Percentiles rank a stretch among this genome's conserved stretches.
phyloP scores from a whole-genome alignment of 169 alveolate genomes.

The Eimeria necatrix region DNA sequence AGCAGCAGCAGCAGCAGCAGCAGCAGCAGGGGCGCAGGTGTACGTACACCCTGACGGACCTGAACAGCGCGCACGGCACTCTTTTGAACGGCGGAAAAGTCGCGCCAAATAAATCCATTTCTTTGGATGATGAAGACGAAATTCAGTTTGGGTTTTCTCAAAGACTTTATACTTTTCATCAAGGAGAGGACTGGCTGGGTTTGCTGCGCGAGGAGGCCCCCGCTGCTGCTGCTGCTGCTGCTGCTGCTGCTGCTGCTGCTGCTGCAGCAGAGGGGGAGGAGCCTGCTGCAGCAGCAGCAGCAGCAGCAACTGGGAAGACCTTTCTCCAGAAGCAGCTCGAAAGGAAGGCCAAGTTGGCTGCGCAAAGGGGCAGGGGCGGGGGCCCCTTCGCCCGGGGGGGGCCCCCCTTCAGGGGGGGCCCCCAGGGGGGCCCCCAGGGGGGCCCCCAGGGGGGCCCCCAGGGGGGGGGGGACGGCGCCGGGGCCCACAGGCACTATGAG shows the following conservation, averaged over 20 bases:
- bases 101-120: slow-evolving; percentile 62
- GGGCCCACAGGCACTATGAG: neutral
- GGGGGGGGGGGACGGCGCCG: neutral
- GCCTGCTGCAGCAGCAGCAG: neutral
- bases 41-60: slow-evolving; percentile 73
- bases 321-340: neutral
- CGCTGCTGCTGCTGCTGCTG: slow-evolving; percentile 5
- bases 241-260: neutral
- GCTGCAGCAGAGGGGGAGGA: slow-evolving; percentile 11
- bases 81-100: slow-evolving; percentile 75
- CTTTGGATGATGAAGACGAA: slow-evolving; percentile 76
- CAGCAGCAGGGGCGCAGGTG: neutral
- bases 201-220: neutral
- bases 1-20: slow-evolving; percentile 17
- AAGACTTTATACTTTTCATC: slow-evolving; percentile 56
- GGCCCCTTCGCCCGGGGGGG: slow-evolving; percentile 10
- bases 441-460: neutral
- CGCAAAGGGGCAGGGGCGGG: neutral
- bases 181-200: neutral
- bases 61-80: slow-evolving; percentile 76
- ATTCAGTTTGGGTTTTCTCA: slow-evolving; percentile 78
- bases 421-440: neutral
- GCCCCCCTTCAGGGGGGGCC: neutral
- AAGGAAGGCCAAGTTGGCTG: neutral
- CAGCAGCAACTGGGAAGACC: neutral